Evolutionary conservation across 345 rosid genomes (phyloP), one percentile per base, ranked within the genome.

Genomic region (Salix udensis): DNA sequence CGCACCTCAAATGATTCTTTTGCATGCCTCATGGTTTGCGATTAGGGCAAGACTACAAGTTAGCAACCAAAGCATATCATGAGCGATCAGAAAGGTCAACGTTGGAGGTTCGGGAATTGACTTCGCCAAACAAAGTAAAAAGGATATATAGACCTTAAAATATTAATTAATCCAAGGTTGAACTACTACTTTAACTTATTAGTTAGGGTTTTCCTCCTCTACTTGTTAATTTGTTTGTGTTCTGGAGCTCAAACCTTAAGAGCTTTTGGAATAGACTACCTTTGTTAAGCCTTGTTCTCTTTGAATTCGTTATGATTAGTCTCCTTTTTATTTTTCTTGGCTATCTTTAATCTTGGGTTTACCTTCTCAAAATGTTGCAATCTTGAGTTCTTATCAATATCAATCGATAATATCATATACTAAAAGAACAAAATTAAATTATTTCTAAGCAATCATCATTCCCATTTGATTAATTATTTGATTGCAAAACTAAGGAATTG

Each of bases 51-150:
- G 46, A 28, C 15, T 34, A 40, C 44, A 2, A n/a, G 6, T 23
- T 42, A 14, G 34, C 7, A 48, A 24, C 75, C 30, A 31, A 67
- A 62, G 39, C 70, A 68, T 50, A 36, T 73, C 40, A 64, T 19
- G 46, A 18, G 69, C 5, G 48, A 67, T 53, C 62, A 58, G 70
- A 74, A 67, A 78, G 80, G 82, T 34, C 37, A 34, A 80, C 23
- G 26, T 71, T 80, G 73, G 85, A 79, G 97, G 97, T 92, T 92
- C 92, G 88, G 97, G 91, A n/a, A 89, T 90, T 94, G 96, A 89
- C 97, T 92, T 88, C 84, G 85, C 78, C 74, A 77, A 60, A 39
- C 24, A 30, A 39, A 30, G 14, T 36, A n/a, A 24, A 26, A 66
- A 21, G 53, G 26, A 26, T 34, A 34, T 34, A 34, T 26, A 24